phyloP scores from a whole-genome alignment of 495 filamentous ascomycete species.

The Hypoxylon cercidicola region DNA sequence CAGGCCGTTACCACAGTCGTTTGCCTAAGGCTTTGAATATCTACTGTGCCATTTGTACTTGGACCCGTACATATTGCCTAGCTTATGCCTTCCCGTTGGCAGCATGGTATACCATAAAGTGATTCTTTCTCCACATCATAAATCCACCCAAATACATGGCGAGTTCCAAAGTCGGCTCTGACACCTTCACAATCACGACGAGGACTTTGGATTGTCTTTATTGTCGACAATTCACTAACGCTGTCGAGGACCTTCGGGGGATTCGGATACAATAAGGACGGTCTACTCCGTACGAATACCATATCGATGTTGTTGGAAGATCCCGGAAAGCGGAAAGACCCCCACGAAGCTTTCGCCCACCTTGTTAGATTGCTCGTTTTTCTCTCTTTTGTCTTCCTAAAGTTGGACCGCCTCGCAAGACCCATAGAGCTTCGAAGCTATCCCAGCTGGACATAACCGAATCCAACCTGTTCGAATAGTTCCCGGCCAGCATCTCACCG shows the following conservation, averaged over 20 bases:
- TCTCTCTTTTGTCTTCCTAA: conserved; percentile 24
- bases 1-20: conserved; percentile 38
- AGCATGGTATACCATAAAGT: conserved; percentile 37
- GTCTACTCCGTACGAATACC: conserved; percentile 24
- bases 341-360: conserved; percentile 41
- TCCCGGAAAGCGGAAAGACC: conserved; percentile 35
- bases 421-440: conserved; percentile 19
- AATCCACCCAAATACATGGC: conserved; percentile 44
- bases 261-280: conserved; percentile 25
- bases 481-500: conserved; percentile 17
- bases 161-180: conserved; percentile 35
- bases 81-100: conserved; percentile 41
- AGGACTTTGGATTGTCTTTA: conserved; percentile 33
- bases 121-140: conserved; percentile 43
- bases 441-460: conserved; percentile 20
- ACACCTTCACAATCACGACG: conserved; percentile 36
- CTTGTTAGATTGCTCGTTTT: conserved; percentile 24
- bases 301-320: conserved; percentile 35
- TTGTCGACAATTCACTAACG: conserved; percentile 22
- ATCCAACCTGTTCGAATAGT: conserved; percentile 22
- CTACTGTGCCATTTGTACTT: conserved; percentile 42
- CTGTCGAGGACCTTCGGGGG: conserved; percentile 25
- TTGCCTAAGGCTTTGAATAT: conserved; percentile 36
- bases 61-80: conserved; percentile 38
- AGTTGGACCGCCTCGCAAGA: conserved; percentile 15